These are phyloP conservation scores for Hirsutella rhossiliensis DNA, from an alignment of 2,329 filamentous ascomycete species.

Conservation along the genomic window DNA sequence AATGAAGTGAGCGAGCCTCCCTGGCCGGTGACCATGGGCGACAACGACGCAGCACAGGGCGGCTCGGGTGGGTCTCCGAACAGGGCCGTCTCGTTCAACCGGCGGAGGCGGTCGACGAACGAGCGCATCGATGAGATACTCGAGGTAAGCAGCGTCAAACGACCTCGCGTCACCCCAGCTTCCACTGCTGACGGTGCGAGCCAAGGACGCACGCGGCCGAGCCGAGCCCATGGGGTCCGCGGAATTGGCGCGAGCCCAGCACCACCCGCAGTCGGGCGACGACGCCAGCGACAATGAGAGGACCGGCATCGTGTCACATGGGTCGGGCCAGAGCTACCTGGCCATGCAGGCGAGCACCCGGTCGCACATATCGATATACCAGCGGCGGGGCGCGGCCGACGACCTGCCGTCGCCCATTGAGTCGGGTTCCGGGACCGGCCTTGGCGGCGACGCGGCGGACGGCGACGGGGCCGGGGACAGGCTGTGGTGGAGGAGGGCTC, in stretches of 20 bases:
- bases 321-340: constrained; percentile 26
- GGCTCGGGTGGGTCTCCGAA: neutral
- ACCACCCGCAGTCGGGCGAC: constrained; percentile 3
- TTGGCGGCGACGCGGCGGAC: neutral
- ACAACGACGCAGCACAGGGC: neutral
- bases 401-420: neutral
- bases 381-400: neutral
- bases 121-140: constrained; percentile 33
- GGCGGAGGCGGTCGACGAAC: constrained; percentile 19
- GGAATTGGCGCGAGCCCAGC: constrained; percentile 8
- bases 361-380: constrained; percentile 6
- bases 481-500: constrained; percentile 39
- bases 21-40: neutral
- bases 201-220: constrained; percentile 28
- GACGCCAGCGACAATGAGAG: constrained; percentile 25
- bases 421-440: neutral
- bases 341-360: constrained; percentile 16
- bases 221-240: constrained; percentile 25
- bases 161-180: neutral
- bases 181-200: neutral
- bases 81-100: constrained; percentile 6
- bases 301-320: constrained; percentile 25
- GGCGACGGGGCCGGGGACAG: neutral
- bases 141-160: constrained; percentile 22
- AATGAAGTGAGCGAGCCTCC: neutral